These are phyloP conservation scores for Backusella tuberculispora DNA, from an alignment of 192 early-diverging fungal genomes.

Conservation along the genomic window DNA sequence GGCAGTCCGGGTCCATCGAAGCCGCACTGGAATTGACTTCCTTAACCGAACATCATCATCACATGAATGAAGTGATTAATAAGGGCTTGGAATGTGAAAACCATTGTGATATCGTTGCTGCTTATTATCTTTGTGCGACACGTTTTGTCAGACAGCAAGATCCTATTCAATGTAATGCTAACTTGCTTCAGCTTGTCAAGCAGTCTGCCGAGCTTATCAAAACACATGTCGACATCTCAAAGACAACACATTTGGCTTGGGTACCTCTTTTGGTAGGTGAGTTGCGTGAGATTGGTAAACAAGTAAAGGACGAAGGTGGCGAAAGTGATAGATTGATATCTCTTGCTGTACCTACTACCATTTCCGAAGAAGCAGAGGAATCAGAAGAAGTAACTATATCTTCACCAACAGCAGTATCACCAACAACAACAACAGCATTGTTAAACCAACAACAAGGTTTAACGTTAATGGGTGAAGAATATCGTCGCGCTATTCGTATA, in stretches of 20 bases:
- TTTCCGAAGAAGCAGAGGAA: too few relatives aligned
- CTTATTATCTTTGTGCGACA: background rate
- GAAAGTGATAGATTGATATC: slow-evolving; percentile 11
- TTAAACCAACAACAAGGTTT: background rate
- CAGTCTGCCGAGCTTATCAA: slow-evolving; percentile 1
- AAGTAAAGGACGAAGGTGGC: slow-evolving; percentile 23
- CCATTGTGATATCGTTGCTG: slow-evolving; percentile 8
- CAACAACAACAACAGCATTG: background rate
- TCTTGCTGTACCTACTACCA: background rate
- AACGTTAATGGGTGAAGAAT: background rate
- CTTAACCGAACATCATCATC: slow-evolving; percentile 2
- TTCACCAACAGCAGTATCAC: too few relatives aligned
- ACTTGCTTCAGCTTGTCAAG: slow-evolving; percentile 1
- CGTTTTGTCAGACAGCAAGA: background rate
- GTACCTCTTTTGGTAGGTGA: slow-evolving; percentile 9
- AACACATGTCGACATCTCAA: slow-evolving; percentile 12
- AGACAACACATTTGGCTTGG: background rate
- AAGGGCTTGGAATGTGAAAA: background rate
- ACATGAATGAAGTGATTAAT: background rate
- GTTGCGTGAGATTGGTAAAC: slow-evolving; percentile 26
- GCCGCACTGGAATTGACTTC: slow-evolving; percentile 17
- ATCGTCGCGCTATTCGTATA: slow-evolving; percentile 32
- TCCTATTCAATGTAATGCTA: background rate
- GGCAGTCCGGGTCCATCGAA: background rate
- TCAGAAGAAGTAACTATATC: too few relatives aligned